Evolutionary conservation across 208 protist genomes (phyloP), one percentile per base, ranked within the genome.

Genomic region (Wallacemonas sp.): DNA sequence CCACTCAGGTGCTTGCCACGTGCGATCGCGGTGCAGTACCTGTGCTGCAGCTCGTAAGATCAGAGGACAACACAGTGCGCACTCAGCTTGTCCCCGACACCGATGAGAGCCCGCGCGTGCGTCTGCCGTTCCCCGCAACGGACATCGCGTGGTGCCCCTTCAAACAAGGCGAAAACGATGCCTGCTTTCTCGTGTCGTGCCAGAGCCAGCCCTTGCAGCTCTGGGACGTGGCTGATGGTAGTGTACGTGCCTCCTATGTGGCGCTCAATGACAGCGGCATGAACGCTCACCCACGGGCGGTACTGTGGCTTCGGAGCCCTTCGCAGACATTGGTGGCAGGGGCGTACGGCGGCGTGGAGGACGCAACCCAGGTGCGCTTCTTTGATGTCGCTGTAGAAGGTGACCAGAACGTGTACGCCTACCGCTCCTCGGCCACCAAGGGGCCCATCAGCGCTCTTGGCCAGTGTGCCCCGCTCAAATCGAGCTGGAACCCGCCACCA

Each of bases 91-190:
- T 62, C 22, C 17, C 51, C 1, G 33, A 55, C 26, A 62, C 63
- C 22, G 61, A 44, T 15, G 53, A 62, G 14, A 39, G 41, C 1
- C 75, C 80, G 14, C 78, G 76, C 53, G 81, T 93, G 39, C 36
- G 26, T 30, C 76, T 93, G 34, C 77, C 86, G 9, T 91, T 70
- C 33, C 86, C 90, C 12, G 80, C 83, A n/a, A 79, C 78, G 22
- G 80, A 91, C 59, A 31, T 95, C 9, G 66, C 69, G 3, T 95
- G 90, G 86, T 93, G 85, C 49, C 84, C 90, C 15, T 88, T 91
- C 73, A 89, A 84, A 65, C n/a, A 54, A 0, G 80, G 75, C 11
- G 30, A 31, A 14, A 72, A 61, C n/a, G 49, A 84, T 27, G 75
- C 86, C 0, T 68, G 76, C n/a, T 91, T 86, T 62, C 51, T 90